Conservation (phyloP, 805 yeast genomes). For the Grigorovia yakushimaensis region DNA sequence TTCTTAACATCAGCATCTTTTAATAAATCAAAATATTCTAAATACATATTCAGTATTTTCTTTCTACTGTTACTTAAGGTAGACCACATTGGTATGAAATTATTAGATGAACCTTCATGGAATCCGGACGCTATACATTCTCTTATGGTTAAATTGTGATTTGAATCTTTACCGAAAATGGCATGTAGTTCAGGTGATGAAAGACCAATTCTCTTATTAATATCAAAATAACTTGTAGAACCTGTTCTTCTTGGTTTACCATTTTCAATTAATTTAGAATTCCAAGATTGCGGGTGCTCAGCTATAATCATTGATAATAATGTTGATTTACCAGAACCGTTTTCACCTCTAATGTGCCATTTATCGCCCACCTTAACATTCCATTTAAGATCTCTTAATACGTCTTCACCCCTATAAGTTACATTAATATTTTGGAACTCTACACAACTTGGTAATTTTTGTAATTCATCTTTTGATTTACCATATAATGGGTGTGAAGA, state of each 20-base stretch:
- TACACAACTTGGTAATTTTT: conserved; percentile 26
- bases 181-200: conserved; percentile 91
- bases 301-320: conserved; percentile 75
- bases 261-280: conserved; percentile 56
- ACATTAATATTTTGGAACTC: conserved; percentile 57
- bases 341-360: conserved; percentile 84
- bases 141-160: conserved; percentile 35
- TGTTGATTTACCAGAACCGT: conserved; percentile 93
- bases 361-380: conserved; percentile 57
- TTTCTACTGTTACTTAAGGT: conserved; percentile 26
- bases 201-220: conserved; percentile 72
- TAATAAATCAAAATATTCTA: conserved; percentile 38
- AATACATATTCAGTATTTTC: conserved; percentile 35
- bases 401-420: conserved; percentile 50
- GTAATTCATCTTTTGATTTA: conserved; percentile 7
- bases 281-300: conserved; percentile 97
- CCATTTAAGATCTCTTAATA: conserved; percentile 58
- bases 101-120: conserved; percentile 44
- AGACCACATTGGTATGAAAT: conserved; percentile 40
- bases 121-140: conserved; percentile 67
- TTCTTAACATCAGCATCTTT: conserved; percentile 25
- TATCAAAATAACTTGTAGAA: conserved; percentile 60
- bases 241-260: conserved; percentile 61
- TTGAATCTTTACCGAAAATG: conserved; percentile 47
- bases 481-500: conserved; percentile 17